Conservation (phyloP, 2,329 filamentous ascomycete genomes). For the Plenodomus biglobosus region DNA sequence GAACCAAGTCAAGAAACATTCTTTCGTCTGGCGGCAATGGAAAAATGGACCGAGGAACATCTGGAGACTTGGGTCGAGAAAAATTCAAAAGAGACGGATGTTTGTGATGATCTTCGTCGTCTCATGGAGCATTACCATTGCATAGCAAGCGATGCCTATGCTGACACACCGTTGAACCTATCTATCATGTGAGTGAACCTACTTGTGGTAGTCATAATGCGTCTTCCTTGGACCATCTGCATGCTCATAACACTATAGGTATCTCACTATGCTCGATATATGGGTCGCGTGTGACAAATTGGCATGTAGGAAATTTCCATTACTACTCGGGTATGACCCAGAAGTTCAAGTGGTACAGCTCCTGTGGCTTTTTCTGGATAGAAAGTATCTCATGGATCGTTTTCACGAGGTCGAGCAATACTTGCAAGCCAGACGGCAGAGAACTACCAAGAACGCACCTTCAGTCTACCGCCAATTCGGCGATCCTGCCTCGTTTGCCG, state of each 20-base stretch:
- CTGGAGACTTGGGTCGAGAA: conserved; percentile 47
- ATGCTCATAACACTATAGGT: too few species aligned
- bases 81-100: conserved; percentile 19
- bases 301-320: conserved; percentile 40
- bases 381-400: conserved; percentile 49
- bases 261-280: conserved; percentile 58
- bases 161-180: conserved; percentile 47
- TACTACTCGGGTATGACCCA: conserved; percentile 52
- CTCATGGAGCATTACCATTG: conserved; percentile 21
- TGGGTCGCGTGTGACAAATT: conserved; percentile 61
- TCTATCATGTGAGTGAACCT: conserved; percentile 62
- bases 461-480: conserved; percentile 46
- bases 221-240: too few species aligned
- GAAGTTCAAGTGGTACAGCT: conserved; percentile 47
- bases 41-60: conserved; percentile 52
- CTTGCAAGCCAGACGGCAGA: conserved; percentile 36
- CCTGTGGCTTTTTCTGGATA: conserved; percentile 50
- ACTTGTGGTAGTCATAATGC: too few species aligned
- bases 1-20: conserved; percentile 19
- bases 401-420: conserved; percentile 52
- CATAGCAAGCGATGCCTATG: conserved; percentile 37
- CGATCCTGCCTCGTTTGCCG: conserved; percentile 47
- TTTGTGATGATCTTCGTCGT: conserved; percentile 24
- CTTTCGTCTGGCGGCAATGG: conserved; percentile 50
- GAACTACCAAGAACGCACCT: conserved; percentile 15